Evolutionary conservation across 805 yeast species (phyloP).

Genomic region (Teunomyces atbi): DNA sequence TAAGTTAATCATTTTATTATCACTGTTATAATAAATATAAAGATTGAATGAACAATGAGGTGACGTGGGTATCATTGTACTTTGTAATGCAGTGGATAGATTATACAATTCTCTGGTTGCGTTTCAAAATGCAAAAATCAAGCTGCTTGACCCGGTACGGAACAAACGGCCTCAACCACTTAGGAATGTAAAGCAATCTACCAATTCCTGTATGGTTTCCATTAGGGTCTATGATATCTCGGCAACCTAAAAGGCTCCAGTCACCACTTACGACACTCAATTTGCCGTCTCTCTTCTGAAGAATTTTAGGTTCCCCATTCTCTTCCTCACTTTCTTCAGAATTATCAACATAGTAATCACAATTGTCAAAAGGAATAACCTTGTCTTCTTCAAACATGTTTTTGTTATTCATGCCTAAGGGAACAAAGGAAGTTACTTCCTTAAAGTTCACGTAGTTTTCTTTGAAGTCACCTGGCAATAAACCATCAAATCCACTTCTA

Average conservation of each 20-base stretch:
- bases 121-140: constrained; percentile 50
- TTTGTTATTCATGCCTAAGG: constrained; percentile 70
- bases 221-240: constrained; percentile 51
- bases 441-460: constrained; percentile 34
- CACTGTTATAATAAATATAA: background rate
- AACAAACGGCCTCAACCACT: constrained; percentile 17
- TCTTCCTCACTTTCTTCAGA: constrained; percentile 34
- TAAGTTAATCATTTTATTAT: background rate
- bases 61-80: background rate
- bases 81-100: background rate
- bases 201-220: constrained; percentile 54
- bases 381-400: constrained; percentile 65
- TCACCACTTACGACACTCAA: constrained; percentile 13
- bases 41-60: background rate
- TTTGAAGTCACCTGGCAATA: constrained; percentile 82
- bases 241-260: constrained; percentile 53
- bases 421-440: constrained; percentile 45
- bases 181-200: constrained; percentile 53
- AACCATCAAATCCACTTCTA: constrained; percentile 77
- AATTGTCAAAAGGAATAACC: constrained; percentile 46
- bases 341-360: constrained; percentile 74
- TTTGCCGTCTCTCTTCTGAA: constrained; percentile 15
- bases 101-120: background rate
- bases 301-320: constrained; percentile 30
- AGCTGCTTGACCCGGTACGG: constrained; percentile 42